Base-by-base conservation (phyloP, 305 asterid genomes). In the Solanum hybrid region DNA sequence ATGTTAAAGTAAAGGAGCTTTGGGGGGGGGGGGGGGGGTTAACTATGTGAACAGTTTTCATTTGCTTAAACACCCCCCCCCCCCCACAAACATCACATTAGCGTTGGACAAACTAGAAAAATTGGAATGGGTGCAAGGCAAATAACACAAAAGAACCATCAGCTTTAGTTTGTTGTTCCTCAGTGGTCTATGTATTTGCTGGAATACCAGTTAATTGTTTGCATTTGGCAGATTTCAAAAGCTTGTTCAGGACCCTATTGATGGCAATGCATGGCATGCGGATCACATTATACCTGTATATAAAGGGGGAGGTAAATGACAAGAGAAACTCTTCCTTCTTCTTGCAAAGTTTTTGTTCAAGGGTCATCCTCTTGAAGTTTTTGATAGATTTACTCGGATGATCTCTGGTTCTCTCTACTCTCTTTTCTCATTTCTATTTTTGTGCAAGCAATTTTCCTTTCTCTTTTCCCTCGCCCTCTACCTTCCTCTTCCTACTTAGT, bases 191-290 rank as follows among this genome's bases (percentile, higher is more conserved):
- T 51, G 73, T 86, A 89, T 89, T 90, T 88, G 80, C 85, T 90
- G 87, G 92, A 17, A 51, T 51, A 82, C 27, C 72, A 51, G 34
- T 51, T 51, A 51, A 51, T 84, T 84, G 75, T 79, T 84, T 56
- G 69, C 88, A 35, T 85, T 88, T 79, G 92, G 92, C 95, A 97
- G 99, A 85, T 90, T 95, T 81, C 91, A 92, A 80, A 96, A 94
- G 94, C 98, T 97, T 91, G 95, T 94, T 91, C 91, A 91, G 64
- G 97, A 94, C 64, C 99, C 99, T 79, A 79, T 89, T 13, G 98
- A 95, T 90, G 99, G 98, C 91, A 95, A 96, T 91, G 97, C 99
- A 87, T 97, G 99, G 99, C 99, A 97, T 90, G 99, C 99, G 4
- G 99, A 97, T 93, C 99, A 97, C 93, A 95, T 97, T 72, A 90